phyloP scores from a whole-genome alignment of 768 basidiomycete genomes.

The Botryobasidium botryosum region DNA sequence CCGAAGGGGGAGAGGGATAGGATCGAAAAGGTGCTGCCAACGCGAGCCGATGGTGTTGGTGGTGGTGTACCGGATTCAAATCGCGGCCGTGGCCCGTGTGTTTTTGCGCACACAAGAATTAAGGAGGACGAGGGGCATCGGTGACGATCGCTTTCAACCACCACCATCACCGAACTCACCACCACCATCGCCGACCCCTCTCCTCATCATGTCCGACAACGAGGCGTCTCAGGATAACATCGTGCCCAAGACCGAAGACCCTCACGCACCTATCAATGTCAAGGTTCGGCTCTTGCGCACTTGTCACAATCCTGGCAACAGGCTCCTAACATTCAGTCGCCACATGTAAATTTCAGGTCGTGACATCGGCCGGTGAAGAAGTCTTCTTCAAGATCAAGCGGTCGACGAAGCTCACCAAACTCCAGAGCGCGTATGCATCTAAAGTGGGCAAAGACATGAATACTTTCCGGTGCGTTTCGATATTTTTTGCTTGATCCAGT shows the following conservation, averaged over 20 bases:
- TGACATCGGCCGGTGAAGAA: conserved; percentile 62
- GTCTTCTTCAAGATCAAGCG: conserved; percentile 97
- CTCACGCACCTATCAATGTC: conserved; percentile 56
- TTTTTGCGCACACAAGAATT: too few species aligned
- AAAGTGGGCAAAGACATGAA: conserved; percentile 82
- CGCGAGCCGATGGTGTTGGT: too few species aligned
- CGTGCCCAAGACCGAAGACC: conserved; percentile 35
- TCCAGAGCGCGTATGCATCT: conserved; percentile 80
- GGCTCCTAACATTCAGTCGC: neutral
- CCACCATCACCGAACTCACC: too few species aligned
- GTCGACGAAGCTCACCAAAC: conserved; percentile 79
- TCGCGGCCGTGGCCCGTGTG: too few species aligned
- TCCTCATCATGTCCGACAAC: conserved; percentile 8
- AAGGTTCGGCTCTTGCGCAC: conserved; percentile 32
- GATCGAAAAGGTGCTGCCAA: too few species aligned
- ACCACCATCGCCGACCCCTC: too few species aligned
- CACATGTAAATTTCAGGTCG: conserved; percentile 33
- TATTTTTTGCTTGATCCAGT: too few species aligned
- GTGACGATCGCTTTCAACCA: too few species aligned
- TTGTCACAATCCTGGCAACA: conserved; percentile 4
- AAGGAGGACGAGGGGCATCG: too few species aligned
- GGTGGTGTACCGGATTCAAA: too few species aligned
- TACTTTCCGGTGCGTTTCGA: conserved; percentile 63
- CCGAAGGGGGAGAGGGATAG: too few species aligned
- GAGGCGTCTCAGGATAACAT: conserved; percentile 25